Conservation (phyloP, 1,284 basidiomycete species). For the Boletus albobrunnescens region DNA sequence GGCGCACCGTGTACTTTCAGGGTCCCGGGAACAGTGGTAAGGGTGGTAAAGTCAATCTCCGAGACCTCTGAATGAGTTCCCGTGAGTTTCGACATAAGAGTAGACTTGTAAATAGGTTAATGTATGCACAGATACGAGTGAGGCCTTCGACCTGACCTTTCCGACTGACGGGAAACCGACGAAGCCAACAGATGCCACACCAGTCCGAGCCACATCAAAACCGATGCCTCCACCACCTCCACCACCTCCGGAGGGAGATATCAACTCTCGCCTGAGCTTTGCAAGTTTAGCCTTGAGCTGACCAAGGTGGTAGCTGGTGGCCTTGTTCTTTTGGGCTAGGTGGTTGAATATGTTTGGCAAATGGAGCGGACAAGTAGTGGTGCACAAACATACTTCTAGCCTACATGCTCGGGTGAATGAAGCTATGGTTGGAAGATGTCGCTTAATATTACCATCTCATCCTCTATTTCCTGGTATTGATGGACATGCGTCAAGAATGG, state of each 20-base stretch:
- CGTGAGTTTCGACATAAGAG: slow-evolving; percentile 96
- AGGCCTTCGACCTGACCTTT: slow-evolving; percentile 54
- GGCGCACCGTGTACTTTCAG: slow-evolving; percentile 93
- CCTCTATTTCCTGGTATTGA: slow-evolving; percentile 76
- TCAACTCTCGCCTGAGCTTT: slow-evolving; percentile 92
- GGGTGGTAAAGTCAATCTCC: slow-evolving; percentile 96
- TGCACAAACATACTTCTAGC: slow-evolving; percentile 49
- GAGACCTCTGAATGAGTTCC: slow-evolving; percentile 98
- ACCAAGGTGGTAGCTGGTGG: slow-evolving; percentile 90
- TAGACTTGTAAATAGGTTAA: slow-evolving; percentile 57
- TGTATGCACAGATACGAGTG: background rate
- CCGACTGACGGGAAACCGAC: slow-evolving; percentile 86
- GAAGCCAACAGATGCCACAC: slow-evolving; percentile 94
- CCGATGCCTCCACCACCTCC: slow-evolving; percentile 85
- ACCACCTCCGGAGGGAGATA: slow-evolving; percentile 74
- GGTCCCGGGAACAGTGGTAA: slow-evolving; percentile 93
- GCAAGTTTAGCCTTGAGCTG: slow-evolving; percentile 98
- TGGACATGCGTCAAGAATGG: slow-evolving; percentile 14
- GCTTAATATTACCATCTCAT: slow-evolving; percentile 78
- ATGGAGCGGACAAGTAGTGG: slow-evolving; percentile 3
- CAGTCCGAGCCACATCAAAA: slow-evolving; percentile 97
- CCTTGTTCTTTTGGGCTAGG: slow-evolving; percentile 95
- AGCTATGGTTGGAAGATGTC: slow-evolving; percentile 11
- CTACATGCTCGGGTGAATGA: slow-evolving; percentile 32
- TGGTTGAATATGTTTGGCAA: slow-evolving; percentile 13